Base-by-base conservation (phyloP, 2,329 filamentous ascomycete species). In the Aaosphaeria pasadenensis region DNA sequence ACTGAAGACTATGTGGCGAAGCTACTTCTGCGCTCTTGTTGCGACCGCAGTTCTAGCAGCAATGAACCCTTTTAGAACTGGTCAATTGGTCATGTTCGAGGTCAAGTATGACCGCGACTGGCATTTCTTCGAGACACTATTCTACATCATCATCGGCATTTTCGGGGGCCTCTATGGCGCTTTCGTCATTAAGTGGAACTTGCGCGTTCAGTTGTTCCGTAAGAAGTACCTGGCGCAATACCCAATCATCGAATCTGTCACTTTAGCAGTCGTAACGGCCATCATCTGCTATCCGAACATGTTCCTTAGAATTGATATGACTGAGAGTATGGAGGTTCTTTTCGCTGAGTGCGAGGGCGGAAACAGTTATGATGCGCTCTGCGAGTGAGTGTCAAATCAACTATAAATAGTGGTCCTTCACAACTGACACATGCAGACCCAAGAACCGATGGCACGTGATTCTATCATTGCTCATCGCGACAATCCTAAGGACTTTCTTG, bases 1-100 rank as follows among this genome's bases (percentile, higher is more conserved):
- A 0, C 81, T 99, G 17, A 97, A 97, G 73, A 99, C 94, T 0
- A 83, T 99, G 72, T 97, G 94, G 94, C 83, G 94, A 59, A 96
- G 91, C 67, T 99, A 97, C 69, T 97, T 99, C 69, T 99, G 94
- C 71, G 94, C 94, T 30, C 74, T 99, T 55, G 92, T 99, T 5
- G 94, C 91, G 5, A 97, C 94, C 1, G 90, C 91, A 43, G 90
- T 96, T 11, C 75, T 99, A 36, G 87, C 94, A 29, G 89, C 89
- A 49, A 95, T 99, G 89, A 99, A 99, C 60, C 94, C 94, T 24
- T 99, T 99, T 73, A 80, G 94, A 45, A 97, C 94, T 0, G 94
- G 94, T 17, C 94, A 99, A 66, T 80, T 99, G 39, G 94, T 99
- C 82, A 97, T 99, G 92, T 99, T 99, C 71, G 91, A 96, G 62